Evolutionary conservation across 352 stramenopile genomes (phyloP), one percentile per base, ranked within the genome.

Genomic region (Blastocystis sp.): DNA sequence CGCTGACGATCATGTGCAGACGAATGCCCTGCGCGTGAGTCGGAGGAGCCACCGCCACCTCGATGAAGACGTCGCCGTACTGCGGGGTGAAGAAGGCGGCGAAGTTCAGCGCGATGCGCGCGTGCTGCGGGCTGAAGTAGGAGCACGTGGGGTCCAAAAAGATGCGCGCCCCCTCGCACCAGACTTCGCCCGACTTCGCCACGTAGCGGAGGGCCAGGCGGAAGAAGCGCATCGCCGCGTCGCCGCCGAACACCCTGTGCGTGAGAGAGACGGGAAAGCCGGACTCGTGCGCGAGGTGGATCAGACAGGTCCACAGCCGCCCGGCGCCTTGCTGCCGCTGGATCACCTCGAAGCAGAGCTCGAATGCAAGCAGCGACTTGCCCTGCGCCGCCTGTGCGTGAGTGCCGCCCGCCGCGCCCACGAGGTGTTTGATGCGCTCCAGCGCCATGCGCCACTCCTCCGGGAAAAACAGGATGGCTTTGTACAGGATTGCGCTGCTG

Each of bases 11-110:
- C 74, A 84, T 84, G n/a, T 69, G 59, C 7, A 84, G 61, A 45
- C 74, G 74, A 70, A 84, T 66, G 11, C 74, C 74, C 74, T 84
- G 21, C 19, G 60, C 1, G 17, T 38, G 1, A 60, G 23, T 14
- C 14, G 2, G 2, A 19, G 7, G 48, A 11, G 5, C 2, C 21
- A 88, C n/a, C 23, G n/a, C 19, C 77, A 90, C 61, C 86, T 96
- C 93, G 40, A 96, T 90, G 89, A 96, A 95, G 65, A 91, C 93
- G 88, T 96, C 94, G 41, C 94, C 94, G 81, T 95, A 96, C 86
- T 96, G 94, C 53, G 94, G 94, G 9, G 94, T 96, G 89, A 96
- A 96, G 88, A 92, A 92, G 59, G 93, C 92, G 43, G 94, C 93
- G 92, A 96, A 96, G 61, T 90, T 90, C 19, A 96, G 89, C 82